Evolutionary conservation across 1,284 basidiomycete genomes (phyloP).

Genomic region (Apiotrichum veenhuisii): DNA sequence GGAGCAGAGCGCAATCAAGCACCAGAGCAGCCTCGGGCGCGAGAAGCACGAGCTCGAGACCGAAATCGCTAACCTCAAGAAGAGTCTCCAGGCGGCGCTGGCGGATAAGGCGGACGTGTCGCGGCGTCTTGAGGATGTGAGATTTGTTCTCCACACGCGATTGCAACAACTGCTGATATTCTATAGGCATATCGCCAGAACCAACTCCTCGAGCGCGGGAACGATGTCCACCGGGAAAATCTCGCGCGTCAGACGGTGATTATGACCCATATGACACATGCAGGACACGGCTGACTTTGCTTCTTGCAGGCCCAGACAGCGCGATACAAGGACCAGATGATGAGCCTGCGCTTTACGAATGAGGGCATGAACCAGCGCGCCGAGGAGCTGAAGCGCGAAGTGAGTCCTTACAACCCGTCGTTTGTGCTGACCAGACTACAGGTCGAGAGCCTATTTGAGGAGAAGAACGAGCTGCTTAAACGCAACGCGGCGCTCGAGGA

Average conservation of each 20-base stretch:
- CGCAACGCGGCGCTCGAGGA: no score
- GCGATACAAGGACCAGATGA: conserved; percentile 13
- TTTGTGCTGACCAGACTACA: no score
- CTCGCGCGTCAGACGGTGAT: no score
- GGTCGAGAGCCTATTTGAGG: no score
- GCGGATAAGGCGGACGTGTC: neutral
- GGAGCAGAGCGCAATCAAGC: conserved; percentile 10
- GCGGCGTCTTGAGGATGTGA: conserved; percentile 1
- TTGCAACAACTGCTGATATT: neutral
- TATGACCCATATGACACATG: no score
- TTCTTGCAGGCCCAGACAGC: no score
- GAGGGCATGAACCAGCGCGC: conserved; percentile 5
- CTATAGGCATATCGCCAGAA: no score
- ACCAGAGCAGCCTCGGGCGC: conserved; percentile 20
- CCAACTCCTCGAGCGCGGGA: no score
- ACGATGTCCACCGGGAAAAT: no score
- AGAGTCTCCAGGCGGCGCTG: conserved; percentile 1
- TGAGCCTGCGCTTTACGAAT: conserved; percentile 13
- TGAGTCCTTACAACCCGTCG: neutral
- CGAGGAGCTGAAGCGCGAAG: conserved; percentile 14
- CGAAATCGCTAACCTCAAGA: conserved; percentile 5
- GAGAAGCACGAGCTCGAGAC: conserved; percentile 13
- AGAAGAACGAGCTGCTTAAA: no score
- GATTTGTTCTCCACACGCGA: no score
- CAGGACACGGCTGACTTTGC: no score